phyloP scores from a whole-genome alignment of 768 basidiomycete species.

The Phanerochaete carnosa region DNA sequence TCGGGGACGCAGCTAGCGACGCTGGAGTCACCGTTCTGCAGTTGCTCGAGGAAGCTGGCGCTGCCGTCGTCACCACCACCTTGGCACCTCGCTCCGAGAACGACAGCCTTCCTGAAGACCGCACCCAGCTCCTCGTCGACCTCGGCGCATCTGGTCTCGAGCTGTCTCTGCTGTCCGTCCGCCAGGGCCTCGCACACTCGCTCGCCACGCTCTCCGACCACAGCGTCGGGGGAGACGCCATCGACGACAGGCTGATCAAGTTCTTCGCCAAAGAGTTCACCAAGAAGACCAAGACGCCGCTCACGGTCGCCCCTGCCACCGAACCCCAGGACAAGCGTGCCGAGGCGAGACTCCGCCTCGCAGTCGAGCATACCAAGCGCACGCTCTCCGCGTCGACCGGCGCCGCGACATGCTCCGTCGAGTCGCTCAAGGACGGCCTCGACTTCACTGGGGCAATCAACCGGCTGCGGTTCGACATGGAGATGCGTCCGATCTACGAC shows the following conservation, averaged over 20 bases:
- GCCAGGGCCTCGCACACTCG: constrained; percentile 68
- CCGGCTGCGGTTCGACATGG: constrained; percentile 43
- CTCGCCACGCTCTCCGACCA: constrained; percentile 49
- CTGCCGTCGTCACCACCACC: constrained; percentile 61
- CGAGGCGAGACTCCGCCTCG: constrained; percentile 89
- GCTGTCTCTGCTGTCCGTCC: constrained; percentile 67
- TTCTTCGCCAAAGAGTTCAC: constrained; percentile 96
- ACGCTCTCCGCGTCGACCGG: constrained; percentile 84
- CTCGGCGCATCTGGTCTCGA: constrained; percentile 73
- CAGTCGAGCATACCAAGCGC: constrained; percentile 93
- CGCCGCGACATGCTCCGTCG: constrained; percentile 89
- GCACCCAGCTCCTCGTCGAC: constrained; percentile 79
- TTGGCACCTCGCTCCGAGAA: constrained; percentile 30
- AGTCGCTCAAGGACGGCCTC: constrained; percentile 89
- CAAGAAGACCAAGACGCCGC: constrained; percentile 84
- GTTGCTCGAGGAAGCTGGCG: constrained; percentile 84
- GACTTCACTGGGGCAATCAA: constrained; percentile 80
- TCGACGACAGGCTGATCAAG: constrained; percentile 81
- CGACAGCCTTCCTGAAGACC: constrained; percentile 49
- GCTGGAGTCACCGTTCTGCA: constrained; percentile 86
- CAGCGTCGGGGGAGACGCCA: constrained; percentile 59
- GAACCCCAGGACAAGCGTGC: constrained; percentile 72
- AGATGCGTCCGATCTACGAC: constrained; percentile 55
- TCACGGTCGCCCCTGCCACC: constrained; percentile 60
- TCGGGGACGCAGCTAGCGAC: constrained; percentile 69